Evolutionary conservation across 2,329 filamentous ascomycete species (phyloP).

Genomic region (Intubia oerlemansii): DNA sequence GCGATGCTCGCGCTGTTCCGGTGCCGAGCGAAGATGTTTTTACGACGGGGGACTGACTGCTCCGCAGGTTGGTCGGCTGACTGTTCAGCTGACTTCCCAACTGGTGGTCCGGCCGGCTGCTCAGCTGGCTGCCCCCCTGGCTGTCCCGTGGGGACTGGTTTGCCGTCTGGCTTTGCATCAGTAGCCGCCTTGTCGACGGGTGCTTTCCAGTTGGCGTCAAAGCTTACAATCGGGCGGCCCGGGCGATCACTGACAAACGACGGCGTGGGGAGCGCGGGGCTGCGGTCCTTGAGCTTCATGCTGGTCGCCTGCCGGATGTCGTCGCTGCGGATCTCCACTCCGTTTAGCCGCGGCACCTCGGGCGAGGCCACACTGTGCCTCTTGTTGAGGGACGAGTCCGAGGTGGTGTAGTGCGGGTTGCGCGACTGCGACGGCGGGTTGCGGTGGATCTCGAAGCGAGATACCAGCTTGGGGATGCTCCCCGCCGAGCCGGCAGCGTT

Average conservation of each 20-base stretch:
- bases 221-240: slow-evolving; percentile 91
- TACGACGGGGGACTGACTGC: no score
- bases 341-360: slow-evolving; percentile 44
- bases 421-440: slow-evolving; percentile 69
- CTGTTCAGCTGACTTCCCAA: no score
- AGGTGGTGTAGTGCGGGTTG: slow-evolving; percentile 60
- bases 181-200: slow-evolving; percentile 35
- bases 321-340: slow-evolving; percentile 62
- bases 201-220: slow-evolving; percentile 65
- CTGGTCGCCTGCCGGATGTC: slow-evolving; percentile 83
- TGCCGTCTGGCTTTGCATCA: slow-evolving; percentile 43
- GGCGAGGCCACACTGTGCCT: no score
- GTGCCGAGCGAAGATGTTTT: slow-evolving; percentile 9
- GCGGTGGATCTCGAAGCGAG: slow-evolving; percentile 46
- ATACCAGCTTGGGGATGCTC: slow-evolving; percentile 16
- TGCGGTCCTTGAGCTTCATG: slow-evolving; percentile 72
- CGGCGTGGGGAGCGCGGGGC: slow-evolving; percentile 67
- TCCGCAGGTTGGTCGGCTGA: no score
- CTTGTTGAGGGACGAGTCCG: slow-evolving; percentile 19
- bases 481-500: slow-evolving; percentile 12
- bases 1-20: slow-evolving; percentile 13
- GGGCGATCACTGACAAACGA: slow-evolving; percentile 78
- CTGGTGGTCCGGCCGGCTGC: no score
- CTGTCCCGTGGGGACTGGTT: slow-evolving; percentile 1
- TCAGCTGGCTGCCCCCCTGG: no score